A percentile compares a stretch with the other conserved stretches of the same genome.
Evolutionary conservation across 805 yeast species (phyloP).

Genomic region (Yarrowia sp.): DNA sequence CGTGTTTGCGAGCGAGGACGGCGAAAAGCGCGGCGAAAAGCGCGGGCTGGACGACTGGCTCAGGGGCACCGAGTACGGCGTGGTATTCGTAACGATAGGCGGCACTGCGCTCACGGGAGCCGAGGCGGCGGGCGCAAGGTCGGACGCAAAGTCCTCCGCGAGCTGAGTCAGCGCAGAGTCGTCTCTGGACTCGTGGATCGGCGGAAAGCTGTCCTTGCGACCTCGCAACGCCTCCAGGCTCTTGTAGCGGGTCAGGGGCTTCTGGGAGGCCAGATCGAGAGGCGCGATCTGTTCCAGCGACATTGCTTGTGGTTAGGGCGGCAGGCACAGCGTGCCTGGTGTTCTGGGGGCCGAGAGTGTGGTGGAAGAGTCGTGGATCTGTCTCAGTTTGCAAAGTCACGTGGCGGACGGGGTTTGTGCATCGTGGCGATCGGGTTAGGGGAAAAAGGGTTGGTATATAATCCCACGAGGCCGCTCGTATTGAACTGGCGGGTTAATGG

Average conservation of each 20-base stretch:
- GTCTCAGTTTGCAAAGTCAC: slow-evolving; percentile 11
- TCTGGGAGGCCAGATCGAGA: slow-evolving; percentile 14
- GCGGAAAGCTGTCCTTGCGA: not conserved
- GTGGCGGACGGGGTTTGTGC: too few species aligned
- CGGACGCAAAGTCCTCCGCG: not conserved
- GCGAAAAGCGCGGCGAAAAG: slow-evolving; percentile 14
- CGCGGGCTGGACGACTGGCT: slow-evolving; percentile 3
- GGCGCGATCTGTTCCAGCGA: slow-evolving; percentile 11
- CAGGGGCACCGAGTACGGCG: not conserved
- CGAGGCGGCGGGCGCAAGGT: not conserved
- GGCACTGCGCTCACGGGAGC: slow-evolving; percentile 5
- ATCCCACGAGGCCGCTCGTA: too few species aligned
- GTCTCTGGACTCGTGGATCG: not conserved
- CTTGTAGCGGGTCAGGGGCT: not conserved
- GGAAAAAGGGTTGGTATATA: too few species aligned
- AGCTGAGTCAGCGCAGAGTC: not conserved
- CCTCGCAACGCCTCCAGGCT: slow-evolving; percentile 14
- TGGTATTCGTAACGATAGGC: slow-evolving; percentile 13
- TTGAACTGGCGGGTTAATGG: too few species aligned
- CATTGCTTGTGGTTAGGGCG: not conserved
- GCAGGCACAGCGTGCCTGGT: too few species aligned
- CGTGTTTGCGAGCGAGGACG: slow-evolving; percentile 11
- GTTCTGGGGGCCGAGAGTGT: too few species aligned
- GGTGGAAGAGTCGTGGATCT: slow-evolving; percentile 1
- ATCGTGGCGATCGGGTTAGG: too few species aligned